Percentiles rank a stretch among this genome's conserved stretches.
Evolutionary conservation across 495 filamentous ascomycete genomes (phyloP).

Genomic region (Trichoderma reesei): DNA sequence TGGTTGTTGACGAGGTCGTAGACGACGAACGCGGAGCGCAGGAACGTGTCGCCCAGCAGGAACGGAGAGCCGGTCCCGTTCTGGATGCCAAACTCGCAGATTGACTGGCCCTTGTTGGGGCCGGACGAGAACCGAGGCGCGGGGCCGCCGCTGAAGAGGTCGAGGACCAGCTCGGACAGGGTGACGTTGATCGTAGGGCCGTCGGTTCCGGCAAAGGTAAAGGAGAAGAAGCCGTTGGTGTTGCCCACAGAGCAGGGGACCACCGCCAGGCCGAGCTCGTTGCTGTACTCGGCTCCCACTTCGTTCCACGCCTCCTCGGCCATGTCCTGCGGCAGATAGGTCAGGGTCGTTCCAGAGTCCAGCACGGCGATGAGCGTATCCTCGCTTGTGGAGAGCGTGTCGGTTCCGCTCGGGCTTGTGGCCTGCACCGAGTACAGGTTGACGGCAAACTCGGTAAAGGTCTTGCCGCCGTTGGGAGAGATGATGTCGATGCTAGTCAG

Average conservation of each 20-base stretch:
- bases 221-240: constrained; percentile 55
- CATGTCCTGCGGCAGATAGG: constrained; percentile 68
- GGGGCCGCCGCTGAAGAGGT: constrained; percentile 34
- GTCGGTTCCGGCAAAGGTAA: constrained; percentile 55
- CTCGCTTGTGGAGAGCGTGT: constrained; percentile 39
- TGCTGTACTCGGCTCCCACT: constrained; percentile 49
- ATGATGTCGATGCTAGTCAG: constrained; percentile 58
- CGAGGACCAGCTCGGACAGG: constrained; percentile 70
- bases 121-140: constrained; percentile 35
- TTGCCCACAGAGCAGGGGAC: constrained; percentile 62
- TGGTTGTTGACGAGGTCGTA: constrained; percentile 87
- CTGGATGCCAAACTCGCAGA: constrained; percentile 70
- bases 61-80: constrained; percentile 50
- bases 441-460: constrained; percentile 57
- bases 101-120: constrained; percentile 42
- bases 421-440: constrained; percentile 52
- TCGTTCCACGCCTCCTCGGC: constrained; percentile 56
- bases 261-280: constrained; percentile 42
- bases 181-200: constrained; percentile 59
- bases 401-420: constrained; percentile 34
- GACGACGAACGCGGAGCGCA: constrained; percentile 87
- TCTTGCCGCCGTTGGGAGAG: constrained; percentile 37
- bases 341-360: constrained; percentile 82
- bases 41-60: constrained; percentile 90
- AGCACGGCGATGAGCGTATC: constrained; percentile 62